Evolutionary conservation across 768 basidiomycete genomes (phyloP), one percentile per base, ranked within the genome.

Genomic region (Symmetrospora coprosmae): DNA sequence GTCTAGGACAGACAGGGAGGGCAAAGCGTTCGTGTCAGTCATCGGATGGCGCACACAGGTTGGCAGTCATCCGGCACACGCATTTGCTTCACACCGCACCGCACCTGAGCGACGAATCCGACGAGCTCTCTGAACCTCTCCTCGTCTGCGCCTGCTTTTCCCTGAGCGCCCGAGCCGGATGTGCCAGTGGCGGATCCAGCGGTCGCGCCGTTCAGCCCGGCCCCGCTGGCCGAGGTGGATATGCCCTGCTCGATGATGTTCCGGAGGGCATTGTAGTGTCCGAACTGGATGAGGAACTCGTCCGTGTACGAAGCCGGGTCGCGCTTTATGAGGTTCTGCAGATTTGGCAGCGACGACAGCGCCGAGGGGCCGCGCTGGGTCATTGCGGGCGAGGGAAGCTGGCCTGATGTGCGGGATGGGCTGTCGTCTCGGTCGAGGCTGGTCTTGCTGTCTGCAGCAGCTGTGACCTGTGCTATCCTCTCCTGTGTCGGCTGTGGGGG

Each of bases 301-400:
- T 97, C 92, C 71, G 81, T 85, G 76, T 99, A 97, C 0, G 81
- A 83, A 8, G 75, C 73, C 2, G 92, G 86, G 71, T 94, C 88
- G 41, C 94, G 80, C 71, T 99, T 99, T 72, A 99, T 90, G 52
- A 97, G 78, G 71, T 96, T 96, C 72, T 97, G 92, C 7, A 99
- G 78, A 70, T 94, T 88, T 0, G 94, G 91, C 8, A 96, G 80
- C 70, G 92, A 92, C 16, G 86, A 80, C 31, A 87, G 84, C 66
- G 92, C 79, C 56, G 89, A 78, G 1, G 60, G 56, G 25, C 68
- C 68, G 27, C 68, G 59, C 13, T 47, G 43, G 16, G 51, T 38
- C 51, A 53, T 53, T 11, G 50, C 21, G 50, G 34, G 7, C 19
- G 41, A 45, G 7, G 27, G 6, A 6, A 9, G 19, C 17, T 45